Evolutionary conservation across 2,329 filamentous ascomycete species (phyloP).

Genomic region (Metarhizium anisopliae): DNA sequence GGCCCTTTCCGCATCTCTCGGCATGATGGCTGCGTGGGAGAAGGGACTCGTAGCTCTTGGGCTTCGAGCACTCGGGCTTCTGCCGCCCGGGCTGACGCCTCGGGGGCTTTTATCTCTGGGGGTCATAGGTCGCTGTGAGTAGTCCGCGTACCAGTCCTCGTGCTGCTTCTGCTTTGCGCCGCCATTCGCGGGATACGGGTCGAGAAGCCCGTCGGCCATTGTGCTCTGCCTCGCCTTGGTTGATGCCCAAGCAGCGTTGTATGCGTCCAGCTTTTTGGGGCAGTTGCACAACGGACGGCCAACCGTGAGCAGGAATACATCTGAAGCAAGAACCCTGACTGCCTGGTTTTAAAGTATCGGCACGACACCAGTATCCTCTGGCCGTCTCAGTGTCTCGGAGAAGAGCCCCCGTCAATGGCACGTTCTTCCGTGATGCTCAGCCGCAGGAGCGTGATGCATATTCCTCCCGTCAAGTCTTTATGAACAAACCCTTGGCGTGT

Average conservation of each 20-base stretch:
- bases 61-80: background rate
- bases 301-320: background rate
- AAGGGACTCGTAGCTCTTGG: slow-evolving; percentile 2
- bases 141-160: background rate
- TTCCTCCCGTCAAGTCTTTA: background rate
- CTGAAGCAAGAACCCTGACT: background rate
- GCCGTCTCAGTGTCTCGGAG: background rate
- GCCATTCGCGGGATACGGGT: background rate
- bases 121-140: background rate
- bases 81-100: background rate
- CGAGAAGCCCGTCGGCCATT: slow-evolving; percentile 4
- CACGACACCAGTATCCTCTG: background rate
- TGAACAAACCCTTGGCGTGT: background rate
- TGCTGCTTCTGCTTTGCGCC: background rate
- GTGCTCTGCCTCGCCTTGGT: background rate
- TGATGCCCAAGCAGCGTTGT: background rate
- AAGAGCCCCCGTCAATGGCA: background rate
- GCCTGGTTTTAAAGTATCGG: background rate
- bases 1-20: background rate
- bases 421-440: background rate
- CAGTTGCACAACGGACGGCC: background rate
- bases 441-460: background rate
- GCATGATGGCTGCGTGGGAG: background rate
- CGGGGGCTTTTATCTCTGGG: background rate
- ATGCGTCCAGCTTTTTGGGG: background rate